Evolutionary conservation across 176 grass and related monocot genomes (phyloP).

Genomic region (Oryza punctata): DNA sequence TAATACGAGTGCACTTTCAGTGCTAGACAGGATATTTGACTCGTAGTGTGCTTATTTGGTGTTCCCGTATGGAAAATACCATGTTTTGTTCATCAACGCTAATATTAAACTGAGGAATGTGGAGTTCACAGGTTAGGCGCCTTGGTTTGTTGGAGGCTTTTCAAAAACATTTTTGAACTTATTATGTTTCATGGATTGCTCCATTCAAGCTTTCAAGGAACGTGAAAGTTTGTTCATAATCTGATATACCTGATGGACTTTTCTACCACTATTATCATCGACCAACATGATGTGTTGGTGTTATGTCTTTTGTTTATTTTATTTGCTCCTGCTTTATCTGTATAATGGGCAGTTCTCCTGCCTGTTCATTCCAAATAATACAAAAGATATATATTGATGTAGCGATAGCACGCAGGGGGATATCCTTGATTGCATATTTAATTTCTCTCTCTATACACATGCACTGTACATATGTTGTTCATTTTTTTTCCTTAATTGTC

Average conservation of each 20-base stretch:
- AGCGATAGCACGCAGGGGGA: neutral
- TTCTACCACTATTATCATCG: neutral
- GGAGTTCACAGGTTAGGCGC: neutral
- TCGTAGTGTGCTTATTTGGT: neutral
- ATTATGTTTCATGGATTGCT: neutral
- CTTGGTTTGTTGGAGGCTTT: constrained; percentile 8
- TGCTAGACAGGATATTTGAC: neutral
- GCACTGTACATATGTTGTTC: neutral
- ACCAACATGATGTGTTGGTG: neutral
- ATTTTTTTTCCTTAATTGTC: neutral
- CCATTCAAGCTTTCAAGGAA: neutral
- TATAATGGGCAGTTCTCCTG: neutral
- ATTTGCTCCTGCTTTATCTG: neutral
- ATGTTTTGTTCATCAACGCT: neutral
- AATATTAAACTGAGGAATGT: neutral
- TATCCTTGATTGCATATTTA: constrained; percentile 7
- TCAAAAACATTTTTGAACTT: neutral
- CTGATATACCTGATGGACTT: neutral
- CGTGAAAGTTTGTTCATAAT: neutral
- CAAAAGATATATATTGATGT: neutral
- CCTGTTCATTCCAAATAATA: neutral
- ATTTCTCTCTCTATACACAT: neutral
- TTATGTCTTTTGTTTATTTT: neutral
- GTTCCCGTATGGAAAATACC: neutral
- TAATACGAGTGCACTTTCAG: neutral